Conservation (phyloP, 495 filamentous ascomycete genomes). For the Monascus purpureus region DNA sequence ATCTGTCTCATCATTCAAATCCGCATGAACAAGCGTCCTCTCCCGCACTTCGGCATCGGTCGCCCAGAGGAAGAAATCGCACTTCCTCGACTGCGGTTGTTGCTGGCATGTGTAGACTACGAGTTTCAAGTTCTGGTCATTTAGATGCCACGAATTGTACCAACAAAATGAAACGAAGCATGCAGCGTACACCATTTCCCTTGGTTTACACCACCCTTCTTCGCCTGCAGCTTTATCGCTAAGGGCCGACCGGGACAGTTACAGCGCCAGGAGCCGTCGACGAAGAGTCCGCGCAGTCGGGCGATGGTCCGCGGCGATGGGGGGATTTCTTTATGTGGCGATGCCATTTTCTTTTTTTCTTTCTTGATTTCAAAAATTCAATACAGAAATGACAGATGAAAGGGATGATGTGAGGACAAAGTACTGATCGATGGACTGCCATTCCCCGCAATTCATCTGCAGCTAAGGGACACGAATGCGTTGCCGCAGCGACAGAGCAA, state of each 20-base stretch:
- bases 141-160: neutral
- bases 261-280: slow-evolving; percentile 45
- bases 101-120: slow-evolving; percentile 54
- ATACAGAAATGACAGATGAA: too few relatives aligned
- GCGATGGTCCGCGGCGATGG: slow-evolving; percentile 15
- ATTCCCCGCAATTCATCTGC: too few relatives aligned
- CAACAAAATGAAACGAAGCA: neutral
- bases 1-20: slow-evolving; percentile 19
- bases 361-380: neutral
- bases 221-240: slow-evolving; percentile 45
- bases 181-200: slow-evolving; percentile 44
- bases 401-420: too few relatives aligned
- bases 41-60: slow-evolving; percentile 47
- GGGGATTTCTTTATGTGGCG: slow-evolving; percentile 12
- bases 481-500: too few relatives aligned
- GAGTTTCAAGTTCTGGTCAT: too few relatives aligned
- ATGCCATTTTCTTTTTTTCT: slow-evolving; percentile 6
- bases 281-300: slow-evolving; percentile 39
- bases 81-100: slow-evolving; percentile 33
- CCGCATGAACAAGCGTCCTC: slow-evolving; percentile 32
- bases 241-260: slow-evolving; percentile 51
- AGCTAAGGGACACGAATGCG: too few relatives aligned
- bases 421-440: too few relatives aligned
- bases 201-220: slow-evolving; percentile 51
- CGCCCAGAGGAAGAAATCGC: slow-evolving; percentile 61